Percentiles rank a stretch among this genome's conserved stretches.
Evolutionary conservation across 2,329 filamentous ascomycete genomes (phyloP).

Genomic region (Botrytis fabae): DNA sequence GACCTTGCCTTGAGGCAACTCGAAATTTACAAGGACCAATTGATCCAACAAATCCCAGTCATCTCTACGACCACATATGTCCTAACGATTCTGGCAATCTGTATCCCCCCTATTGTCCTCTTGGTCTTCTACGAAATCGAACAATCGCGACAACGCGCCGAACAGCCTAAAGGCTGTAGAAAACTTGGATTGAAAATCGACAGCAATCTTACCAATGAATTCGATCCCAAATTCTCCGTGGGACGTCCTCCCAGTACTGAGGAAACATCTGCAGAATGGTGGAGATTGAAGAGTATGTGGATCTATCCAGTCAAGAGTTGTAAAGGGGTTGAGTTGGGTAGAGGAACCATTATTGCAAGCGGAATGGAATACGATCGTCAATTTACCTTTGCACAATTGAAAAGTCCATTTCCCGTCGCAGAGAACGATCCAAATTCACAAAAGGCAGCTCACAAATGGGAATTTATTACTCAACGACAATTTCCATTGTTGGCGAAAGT

Average conservation of each 20-base stretch:
- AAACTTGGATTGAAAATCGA: slow-evolving; percentile 50
- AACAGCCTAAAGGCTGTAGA: slow-evolving; percentile 51
- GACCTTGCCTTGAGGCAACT: slow-evolving; percentile 35
- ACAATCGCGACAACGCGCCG: slow-evolving; percentile 36
- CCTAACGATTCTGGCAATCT: slow-evolving; percentile 38
- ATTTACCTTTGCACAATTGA: slow-evolving; percentile 75
- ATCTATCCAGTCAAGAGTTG: slow-evolving; percentile 86
- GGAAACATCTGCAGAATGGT: slow-evolving; percentile 42
- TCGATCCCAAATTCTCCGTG: slow-evolving; percentile 50
- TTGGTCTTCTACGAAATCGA: slow-evolving; percentile 40
- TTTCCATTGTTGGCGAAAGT: slow-evolving; percentile 72
- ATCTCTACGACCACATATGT: slow-evolving; percentile 40
- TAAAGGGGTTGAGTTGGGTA: slow-evolving; percentile 69
- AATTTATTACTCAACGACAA: slow-evolving; percentile 69
- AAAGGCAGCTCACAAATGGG: slow-evolving; percentile 57
- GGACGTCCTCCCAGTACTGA: slow-evolving; percentile 42
- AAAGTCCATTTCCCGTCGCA: slow-evolving; percentile 50
- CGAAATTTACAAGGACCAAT: slow-evolving; percentile 36
- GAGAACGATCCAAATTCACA: slow-evolving; percentile 42
- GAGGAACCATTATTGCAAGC: slow-evolving; percentile 62
- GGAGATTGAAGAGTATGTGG: slow-evolving; percentile 67
- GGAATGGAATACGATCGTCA: slow-evolving; percentile 80
- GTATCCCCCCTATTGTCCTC: slow-evolving; percentile 39
- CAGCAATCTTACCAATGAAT: slow-evolving; percentile 59
- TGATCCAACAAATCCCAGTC: slow-evolving; percentile 34